A percentile compares a stretch with the other conserved stretches of the same genome.
phyloP scores from a whole-genome alignment of 768 basidiomycete genomes.

The Tephrocybe rancida region DNA sequence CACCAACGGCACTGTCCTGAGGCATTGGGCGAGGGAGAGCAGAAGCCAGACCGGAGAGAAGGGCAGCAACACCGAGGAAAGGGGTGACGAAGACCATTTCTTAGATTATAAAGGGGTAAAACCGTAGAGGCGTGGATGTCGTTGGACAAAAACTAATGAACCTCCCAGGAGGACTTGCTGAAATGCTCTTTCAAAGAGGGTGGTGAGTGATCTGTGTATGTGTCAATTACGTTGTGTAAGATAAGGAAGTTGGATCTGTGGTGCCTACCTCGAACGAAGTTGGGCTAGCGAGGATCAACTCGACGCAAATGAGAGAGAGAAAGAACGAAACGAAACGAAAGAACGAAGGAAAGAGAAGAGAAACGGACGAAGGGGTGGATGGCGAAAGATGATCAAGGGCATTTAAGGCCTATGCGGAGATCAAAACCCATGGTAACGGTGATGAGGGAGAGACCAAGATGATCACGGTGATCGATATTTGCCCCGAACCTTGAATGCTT shows the following conservation, averaged over 20 bases:
- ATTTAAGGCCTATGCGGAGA: slow-evolving; percentile 27
- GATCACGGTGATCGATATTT: neutral
- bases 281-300: slow-evolving; percentile 65
- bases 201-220: slow-evolving; percentile 56
- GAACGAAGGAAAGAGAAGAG: slow-evolving; percentile 30
- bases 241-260: neutral
- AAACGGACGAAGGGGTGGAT: slow-evolving; percentile 22
- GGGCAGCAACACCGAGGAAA: slow-evolving; percentile 53
- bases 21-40: slow-evolving; percentile 44
- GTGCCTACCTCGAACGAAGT: slow-evolving; percentile 57
- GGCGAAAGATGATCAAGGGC: slow-evolving; percentile 8
- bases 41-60: slow-evolving; percentile 52
- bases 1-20: slow-evolving; percentile 33
- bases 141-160: slow-evolving; percentile 45
- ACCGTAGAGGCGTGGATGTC: slow-evolving; percentile 51
- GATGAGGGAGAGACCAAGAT: slow-evolving; percentile 6
- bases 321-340: slow-evolving; percentile 38
- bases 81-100: slow-evolving; percentile 66
- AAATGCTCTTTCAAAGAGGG: slow-evolving; percentile 74
- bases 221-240: slow-evolving; percentile 3
- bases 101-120: slow-evolving; percentile 31
- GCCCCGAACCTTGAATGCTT: too few species aligned
- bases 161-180: slow-evolving; percentile 66
- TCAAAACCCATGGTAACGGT: slow-evolving; percentile 38
- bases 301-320: slow-evolving; percentile 53